Evolutionary conservation across 176 grass and related monocot species (phyloP).

Genomic region (Bromus sterilis): DNA sequence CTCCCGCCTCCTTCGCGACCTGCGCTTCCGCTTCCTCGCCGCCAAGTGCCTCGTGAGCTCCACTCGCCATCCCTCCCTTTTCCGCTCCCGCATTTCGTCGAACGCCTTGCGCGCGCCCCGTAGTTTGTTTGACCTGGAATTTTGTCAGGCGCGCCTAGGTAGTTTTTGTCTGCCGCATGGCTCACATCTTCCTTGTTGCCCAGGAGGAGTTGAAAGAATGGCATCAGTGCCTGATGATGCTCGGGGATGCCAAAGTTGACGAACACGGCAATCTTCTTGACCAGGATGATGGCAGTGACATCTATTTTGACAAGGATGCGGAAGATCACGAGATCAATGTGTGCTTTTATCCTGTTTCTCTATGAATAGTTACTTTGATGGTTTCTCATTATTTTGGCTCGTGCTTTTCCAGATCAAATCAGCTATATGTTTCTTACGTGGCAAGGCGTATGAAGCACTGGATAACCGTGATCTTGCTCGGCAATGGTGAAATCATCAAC

Average conservation of each 20-base stretch:
- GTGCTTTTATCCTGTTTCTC: not conserved
- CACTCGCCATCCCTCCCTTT: not conserved
- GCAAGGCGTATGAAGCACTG: slow-evolving; percentile 93
- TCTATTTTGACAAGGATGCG: slow-evolving; percentile 89
- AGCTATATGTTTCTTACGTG: slow-evolving; percentile 92
- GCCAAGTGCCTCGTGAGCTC: slow-evolving; percentile 85
- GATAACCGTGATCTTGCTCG: slow-evolving; percentile 83
- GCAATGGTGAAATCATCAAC: slow-evolving; percentile 51
- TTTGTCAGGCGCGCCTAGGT: not conserved
- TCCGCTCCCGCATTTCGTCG: not conserved
- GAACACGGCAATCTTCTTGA: slow-evolving; percentile 77
- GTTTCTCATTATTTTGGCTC: slow-evolving; percentile 12
- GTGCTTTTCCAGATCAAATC: slow-evolving; percentile 60
- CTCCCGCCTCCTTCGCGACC: slow-evolving; percentile 64
- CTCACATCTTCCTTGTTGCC: slow-evolving; percentile 1
- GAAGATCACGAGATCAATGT: slow-evolving; percentile 96
- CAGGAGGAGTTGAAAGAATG: slow-evolving; percentile 97
- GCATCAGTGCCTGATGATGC: slow-evolving; percentile 93
- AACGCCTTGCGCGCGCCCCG: not conserved
- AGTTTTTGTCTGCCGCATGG: not conserved
- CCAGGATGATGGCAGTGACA: slow-evolving; percentile 68
- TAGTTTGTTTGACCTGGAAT: not conserved
- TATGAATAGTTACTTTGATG: not conserved
- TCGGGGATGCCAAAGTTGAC: slow-evolving; percentile 93
- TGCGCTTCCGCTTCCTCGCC: slow-evolving; percentile 85